Conservation (phyloP, 208 protist genomes). For the Trypanosoma vivax region DNA sequence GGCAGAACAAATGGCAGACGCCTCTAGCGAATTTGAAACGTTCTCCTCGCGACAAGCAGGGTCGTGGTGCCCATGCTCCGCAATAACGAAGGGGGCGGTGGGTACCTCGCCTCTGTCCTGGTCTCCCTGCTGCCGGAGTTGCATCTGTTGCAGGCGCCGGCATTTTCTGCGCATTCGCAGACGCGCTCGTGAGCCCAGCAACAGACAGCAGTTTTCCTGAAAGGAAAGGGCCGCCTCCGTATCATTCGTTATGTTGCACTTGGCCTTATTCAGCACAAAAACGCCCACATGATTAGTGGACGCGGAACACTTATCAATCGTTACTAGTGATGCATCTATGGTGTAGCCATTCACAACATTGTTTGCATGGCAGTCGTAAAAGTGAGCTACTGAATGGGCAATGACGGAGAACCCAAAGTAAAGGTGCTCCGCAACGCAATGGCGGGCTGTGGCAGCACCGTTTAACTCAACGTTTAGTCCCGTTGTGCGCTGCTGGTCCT, state of each 20-base stretch:
- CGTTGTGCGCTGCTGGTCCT: conserved; percentile 29
- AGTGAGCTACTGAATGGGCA: conserved; percentile 61
- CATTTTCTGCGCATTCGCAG: neutral
- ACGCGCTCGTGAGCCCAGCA: conserved; percentile 13
- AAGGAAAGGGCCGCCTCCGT: conserved; percentile 21
- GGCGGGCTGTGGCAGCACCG: conserved; percentile 46
- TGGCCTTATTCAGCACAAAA: conserved; percentile 56
- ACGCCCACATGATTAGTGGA: conserved; percentile 59
- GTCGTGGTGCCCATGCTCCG: no score
- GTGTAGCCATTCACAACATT: conserved; percentile 79
- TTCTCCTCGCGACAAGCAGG: no score
- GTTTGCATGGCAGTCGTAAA: conserved; percentile 58
- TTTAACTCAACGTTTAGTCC: conserved; percentile 70
- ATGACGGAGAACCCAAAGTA: conserved; percentile 76
- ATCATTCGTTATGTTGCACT: conserved; percentile 56
- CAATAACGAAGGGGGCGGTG: no score
- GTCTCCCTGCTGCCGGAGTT: conserved; percentile 2
- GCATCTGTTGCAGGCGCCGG: neutral
- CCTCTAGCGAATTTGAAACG: no score
- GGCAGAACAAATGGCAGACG: no score
- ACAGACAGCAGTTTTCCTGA: conserved; percentile 26
- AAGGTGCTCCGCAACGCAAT: conserved; percentile 41
- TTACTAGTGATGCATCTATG: conserved; percentile 61
- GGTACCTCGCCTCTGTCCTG: no score
- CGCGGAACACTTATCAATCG: conserved; percentile 60